These are phyloP conservation scores for Pelargonium citronellum DNA, from an alignment of 441 rosid genomes.

Conservation along the genomic window DNA sequence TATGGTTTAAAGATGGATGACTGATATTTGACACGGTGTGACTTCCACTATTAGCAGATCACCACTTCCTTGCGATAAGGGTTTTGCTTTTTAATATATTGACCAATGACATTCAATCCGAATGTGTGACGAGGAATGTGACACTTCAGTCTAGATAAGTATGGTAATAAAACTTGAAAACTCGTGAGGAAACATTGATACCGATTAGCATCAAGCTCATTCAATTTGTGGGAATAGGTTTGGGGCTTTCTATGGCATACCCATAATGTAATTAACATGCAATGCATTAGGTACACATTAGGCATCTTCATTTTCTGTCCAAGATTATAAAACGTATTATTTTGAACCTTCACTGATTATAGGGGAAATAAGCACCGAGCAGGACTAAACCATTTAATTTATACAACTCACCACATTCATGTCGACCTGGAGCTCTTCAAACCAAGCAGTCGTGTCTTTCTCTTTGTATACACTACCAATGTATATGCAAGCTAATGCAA, in stretches of 20 bases:
- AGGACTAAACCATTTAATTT: conserved; percentile 1
- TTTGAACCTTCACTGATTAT: background rate
- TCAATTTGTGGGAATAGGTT: background rate
- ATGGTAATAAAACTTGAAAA: background rate
- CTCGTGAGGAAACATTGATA: background rate
- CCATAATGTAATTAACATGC: background rate
- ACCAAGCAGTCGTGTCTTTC: conserved; percentile 77
- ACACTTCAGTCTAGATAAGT: background rate
- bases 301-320: background rate
- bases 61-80: too few species aligned
- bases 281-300: background rate
- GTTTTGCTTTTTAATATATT: too few species aligned
- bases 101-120: too few species aligned
- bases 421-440: conserved; percentile 89
- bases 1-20: too few species aligned
- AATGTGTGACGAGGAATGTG: too few species aligned
- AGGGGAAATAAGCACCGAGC: background rate
- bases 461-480: conserved; percentile 69
- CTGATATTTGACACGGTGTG: too few species aligned
- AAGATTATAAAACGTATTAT: background rate
- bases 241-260: background rate
- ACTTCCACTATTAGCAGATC: too few species aligned
- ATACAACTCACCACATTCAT: conserved; percentile 74
- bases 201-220: background rate
- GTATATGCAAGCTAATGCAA: conserved; percentile 84